phyloP scores from a whole-genome alignment of 768 basidiomycete species.

The Xerocomellus chrysenteron region DNA sequence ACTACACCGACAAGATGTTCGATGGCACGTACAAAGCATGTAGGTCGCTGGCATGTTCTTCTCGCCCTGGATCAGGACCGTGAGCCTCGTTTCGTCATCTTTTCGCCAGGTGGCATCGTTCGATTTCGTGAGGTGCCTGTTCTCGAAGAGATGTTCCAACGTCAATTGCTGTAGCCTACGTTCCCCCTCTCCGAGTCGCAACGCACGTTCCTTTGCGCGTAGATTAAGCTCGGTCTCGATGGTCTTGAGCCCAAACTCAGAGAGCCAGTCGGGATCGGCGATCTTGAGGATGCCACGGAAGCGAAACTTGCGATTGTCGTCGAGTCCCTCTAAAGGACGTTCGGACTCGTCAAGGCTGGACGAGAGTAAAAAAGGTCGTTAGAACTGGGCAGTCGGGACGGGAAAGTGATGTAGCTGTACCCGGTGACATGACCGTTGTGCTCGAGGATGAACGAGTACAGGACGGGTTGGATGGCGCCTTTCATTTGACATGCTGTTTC shows the following conservation, averaged over 20 bases:
- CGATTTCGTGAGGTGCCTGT: conserved; percentile 14
- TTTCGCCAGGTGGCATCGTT: conserved; percentile 13
- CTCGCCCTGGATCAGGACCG: conserved; percentile 42
- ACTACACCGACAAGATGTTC: neutral
- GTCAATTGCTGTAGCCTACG: conserved; percentile 31
- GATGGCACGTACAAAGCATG: conserved; percentile 35
- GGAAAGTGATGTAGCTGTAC: conserved; percentile 12
- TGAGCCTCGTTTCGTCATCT: conserved; percentile 29
- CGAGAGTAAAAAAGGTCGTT: neutral
- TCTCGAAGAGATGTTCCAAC: conserved; percentile 35
- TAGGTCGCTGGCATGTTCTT: conserved; percentile 42
- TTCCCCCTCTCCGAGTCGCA: conserved; percentile 15
- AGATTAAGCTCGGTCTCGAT: conserved; percentile 46
- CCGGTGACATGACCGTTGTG: conserved; percentile 24
- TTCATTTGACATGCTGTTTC: conserved; percentile 17
- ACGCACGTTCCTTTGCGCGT: conserved; percentile 34
- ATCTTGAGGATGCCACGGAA: conserved; percentile 56
- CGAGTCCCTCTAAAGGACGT: conserved; percentile 29
- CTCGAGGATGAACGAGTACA: conserved; percentile 34
- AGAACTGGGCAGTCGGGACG: neutral
- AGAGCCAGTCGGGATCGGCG: conserved; percentile 47
- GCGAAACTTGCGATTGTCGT: conserved; percentile 35
- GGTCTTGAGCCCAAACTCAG: conserved; percentile 39
- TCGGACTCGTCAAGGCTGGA: conserved; percentile 51
- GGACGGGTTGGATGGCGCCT: conserved; percentile 11